Evolutionary conservation across 257 asterid species (phyloP).

Genomic region (Ophiorrhiza pumila): DNA sequence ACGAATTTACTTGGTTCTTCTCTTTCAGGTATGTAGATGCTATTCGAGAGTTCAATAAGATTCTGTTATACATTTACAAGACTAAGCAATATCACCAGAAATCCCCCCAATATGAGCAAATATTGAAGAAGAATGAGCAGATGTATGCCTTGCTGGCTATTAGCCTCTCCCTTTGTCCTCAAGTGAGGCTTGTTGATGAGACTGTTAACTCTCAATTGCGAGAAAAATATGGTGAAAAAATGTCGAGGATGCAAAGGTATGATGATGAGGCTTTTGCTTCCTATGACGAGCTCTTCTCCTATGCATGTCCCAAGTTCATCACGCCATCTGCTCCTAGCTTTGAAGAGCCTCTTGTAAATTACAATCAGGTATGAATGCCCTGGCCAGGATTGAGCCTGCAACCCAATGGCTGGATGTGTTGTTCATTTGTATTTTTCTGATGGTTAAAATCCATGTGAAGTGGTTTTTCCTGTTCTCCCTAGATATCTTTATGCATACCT

Average conservation of each 20-base stretch:
- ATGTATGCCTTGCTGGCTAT: constrained; percentile 97
- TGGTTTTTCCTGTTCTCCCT: neutral
- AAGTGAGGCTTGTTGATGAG: constrained; percentile 84
- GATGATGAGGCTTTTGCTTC: constrained; percentile 84
- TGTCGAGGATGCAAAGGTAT: constrained; percentile 82
- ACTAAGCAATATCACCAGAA: constrained; percentile 93
- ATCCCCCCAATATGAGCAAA: constrained; percentile 93
- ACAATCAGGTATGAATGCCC: constrained; percentile 69
- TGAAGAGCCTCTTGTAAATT: constrained; percentile 95
- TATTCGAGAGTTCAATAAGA: constrained; percentile 77
- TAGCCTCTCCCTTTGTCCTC: constrained; percentile 87
- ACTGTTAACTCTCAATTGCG: constrained; percentile 76
- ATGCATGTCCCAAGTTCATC: constrained; percentile 97
- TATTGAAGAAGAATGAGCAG: constrained; percentile 95
- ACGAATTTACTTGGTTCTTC: constrained; percentile 1
- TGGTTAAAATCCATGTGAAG: neutral
- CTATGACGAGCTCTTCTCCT: constrained; percentile 95
- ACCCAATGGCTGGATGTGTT: neutral
- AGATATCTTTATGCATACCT: neutral
- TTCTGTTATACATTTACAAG: constrained; percentile 80
- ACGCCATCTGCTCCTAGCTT: constrained; percentile 94
- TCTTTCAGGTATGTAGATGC: constrained; percentile 74
- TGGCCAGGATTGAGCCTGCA: neutral
- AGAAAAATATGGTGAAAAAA: constrained; percentile 91
- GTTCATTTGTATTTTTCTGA: neutral